These are phyloP conservation scores for Heteromeles arbutifolia DNA, from an alignment of 306 rosid genomes.

Conservation along the genomic window DNA sequence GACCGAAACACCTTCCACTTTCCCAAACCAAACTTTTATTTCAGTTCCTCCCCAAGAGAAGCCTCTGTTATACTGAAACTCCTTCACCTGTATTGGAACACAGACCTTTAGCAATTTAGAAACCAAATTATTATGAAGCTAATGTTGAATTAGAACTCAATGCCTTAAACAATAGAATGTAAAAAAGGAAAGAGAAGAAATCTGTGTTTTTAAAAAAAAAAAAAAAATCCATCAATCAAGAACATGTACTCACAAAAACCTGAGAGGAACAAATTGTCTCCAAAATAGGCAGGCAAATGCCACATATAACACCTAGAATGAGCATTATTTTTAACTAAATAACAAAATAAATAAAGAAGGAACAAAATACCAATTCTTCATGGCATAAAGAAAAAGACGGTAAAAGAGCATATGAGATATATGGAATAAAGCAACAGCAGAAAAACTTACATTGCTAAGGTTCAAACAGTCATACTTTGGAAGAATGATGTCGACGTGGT, in stretches of 20 bases:
- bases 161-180: not conserved
- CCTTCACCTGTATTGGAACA: constrained; percentile 62
- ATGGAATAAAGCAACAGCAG: constrained; percentile 18
- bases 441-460: constrained; percentile 67
- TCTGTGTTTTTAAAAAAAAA: not conserved
- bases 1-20: constrained; percentile 87
- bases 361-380: not conserved
- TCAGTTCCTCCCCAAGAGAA: constrained; percentile 84
- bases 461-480: constrained; percentile 95
- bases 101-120: not conserved
- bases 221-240: not conserved
- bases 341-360: not conserved
- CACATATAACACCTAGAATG: not conserved
- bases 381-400: not conserved
- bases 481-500: constrained; percentile 65
- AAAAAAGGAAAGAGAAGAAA: not conserved
- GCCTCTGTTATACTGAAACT: constrained; percentile 42
- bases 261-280: not conserved
- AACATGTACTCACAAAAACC: not conserved
- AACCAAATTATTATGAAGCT: not conserved
- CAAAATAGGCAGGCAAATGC: not conserved
- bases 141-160: not conserved
- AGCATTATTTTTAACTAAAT: not conserved
- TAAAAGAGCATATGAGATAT: not conserved
- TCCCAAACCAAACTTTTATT: constrained; percentile 88